Conservation (phyloP, 1,139 yeast genomes). For the Hyphopichia khmerensis region DNA sequence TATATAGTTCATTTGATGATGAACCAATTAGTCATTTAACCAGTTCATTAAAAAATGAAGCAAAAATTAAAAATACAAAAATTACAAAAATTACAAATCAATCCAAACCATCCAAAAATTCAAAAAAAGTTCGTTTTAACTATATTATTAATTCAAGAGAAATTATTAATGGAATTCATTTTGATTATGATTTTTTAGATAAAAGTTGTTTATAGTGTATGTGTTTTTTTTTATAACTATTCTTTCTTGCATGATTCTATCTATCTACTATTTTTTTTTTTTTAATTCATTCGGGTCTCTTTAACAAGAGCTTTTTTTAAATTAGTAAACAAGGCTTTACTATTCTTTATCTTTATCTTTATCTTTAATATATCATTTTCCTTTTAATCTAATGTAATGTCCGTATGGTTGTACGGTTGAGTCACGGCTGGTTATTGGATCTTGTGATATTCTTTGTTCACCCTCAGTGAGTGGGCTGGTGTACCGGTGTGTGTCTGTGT, state of each 20-base stretch:
- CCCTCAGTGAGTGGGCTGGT: no score
- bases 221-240: not conserved
- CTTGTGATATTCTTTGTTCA: no score
- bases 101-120: not conserved
- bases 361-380: no score
- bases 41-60: constrained; percentile 1
- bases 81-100: not conserved
- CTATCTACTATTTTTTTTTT: not conserved
- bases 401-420: no score
- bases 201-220: constrained; percentile 21
- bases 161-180: constrained; percentile 39
- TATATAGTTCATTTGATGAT: not conserved
- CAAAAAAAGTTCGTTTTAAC: constrained; percentile 37
- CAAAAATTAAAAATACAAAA: not conserved
- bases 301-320: no score
- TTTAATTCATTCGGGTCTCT: no score
- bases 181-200: constrained; percentile 47
- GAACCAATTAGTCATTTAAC: not conserved
- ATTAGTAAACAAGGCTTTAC: no score
- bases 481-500: no score
- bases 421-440: no score
- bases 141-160: constrained; percentile 44
- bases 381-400: no score
- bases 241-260: not conserved
- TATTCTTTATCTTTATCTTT: no score